These are phyloP conservation scores for Fusarium camptoceras DNA, from an alignment of 2,329 filamentous ascomycete species.

Conservation along the genomic window DNA sequence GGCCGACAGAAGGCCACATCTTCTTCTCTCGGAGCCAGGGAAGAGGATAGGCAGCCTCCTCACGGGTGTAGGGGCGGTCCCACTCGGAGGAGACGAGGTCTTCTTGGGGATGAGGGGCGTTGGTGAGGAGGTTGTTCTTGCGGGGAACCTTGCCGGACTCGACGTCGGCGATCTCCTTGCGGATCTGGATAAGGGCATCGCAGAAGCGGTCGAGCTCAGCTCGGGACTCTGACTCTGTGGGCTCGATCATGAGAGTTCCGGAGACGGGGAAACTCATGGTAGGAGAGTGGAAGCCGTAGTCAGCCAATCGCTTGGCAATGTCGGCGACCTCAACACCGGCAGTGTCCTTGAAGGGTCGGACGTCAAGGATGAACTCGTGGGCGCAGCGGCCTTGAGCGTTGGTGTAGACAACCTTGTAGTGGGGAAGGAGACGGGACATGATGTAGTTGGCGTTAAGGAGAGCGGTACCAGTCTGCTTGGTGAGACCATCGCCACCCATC, in stretches of 20 bases:
- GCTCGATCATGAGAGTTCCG: constrained; percentile 98
- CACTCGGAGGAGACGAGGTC: constrained; percentile 79
- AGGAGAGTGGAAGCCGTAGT: constrained; percentile 96
- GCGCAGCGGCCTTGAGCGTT: constrained; percentile 91
- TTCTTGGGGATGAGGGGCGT: constrained; percentile 85
- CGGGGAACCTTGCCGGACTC: constrained; percentile 82
- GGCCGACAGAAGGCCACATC: constrained; percentile 91
- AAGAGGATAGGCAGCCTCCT: constrained; percentile 88
- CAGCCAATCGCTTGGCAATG: constrained; percentile 93
- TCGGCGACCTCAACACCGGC: constrained; percentile 91
- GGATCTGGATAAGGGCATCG: constrained; percentile 87
- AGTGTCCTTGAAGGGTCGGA: constrained; percentile 84
- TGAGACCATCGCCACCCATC: constrained; percentile 82
- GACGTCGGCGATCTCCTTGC: constrained; percentile 84
- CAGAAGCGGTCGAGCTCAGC: constrained; percentile 94
- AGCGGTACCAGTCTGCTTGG: constrained; percentile 89
- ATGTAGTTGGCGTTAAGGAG: constrained; percentile 98
- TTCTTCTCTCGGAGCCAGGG: constrained; percentile 91
- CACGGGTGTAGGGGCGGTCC: constrained; percentile 83
- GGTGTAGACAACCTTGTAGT: constrained; percentile 94
- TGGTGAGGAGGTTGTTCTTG: constrained; percentile 87
- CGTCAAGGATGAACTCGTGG: constrained; percentile 96
- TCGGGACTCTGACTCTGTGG: constrained; percentile 92
- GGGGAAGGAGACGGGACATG: constrained; percentile 82
- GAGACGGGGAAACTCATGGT: constrained; percentile 97